Evolutionary conservation across 805 yeast genomes (phyloP), one percentile per base, ranked within the genome.

Genomic region (Komagataella pastoris): DNA sequence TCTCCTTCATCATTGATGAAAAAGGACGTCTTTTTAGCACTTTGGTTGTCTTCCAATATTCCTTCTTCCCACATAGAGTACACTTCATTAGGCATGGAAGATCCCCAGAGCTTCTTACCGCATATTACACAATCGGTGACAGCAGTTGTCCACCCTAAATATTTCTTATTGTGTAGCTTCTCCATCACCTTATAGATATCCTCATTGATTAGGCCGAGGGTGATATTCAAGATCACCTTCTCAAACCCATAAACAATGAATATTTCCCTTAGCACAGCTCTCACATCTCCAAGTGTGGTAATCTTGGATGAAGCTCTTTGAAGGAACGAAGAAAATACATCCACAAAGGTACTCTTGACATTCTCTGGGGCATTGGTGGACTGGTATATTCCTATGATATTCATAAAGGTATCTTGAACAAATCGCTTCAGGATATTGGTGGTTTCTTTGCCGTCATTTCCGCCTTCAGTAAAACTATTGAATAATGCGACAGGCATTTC

Each of bases 51-150:
- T 44, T 51, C 17, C 49, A 49, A 44, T 23, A 17, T 10, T 14
- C 24, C 50, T 24, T 71, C 69, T 58, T 79, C 84, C 90, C 90
- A 85, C 3, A 75, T 69, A 47, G 72, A 71, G 51, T 76, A 76
- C 45, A 75, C 70, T 7, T 66, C 70, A 2, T 77, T 67, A 21
- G 73, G 68, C 2, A 85, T 61, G 1, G 79, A 78, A 1, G 77
- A 63, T 0, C 97, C 96, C 81, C 89, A 83, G 40, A 89, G 67
- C 18, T 69, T 68, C 55, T 80, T 80, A 1, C 88, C 90, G 64
- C 97, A 90, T 0, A 83, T 77, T 43, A 84, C 84, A 63, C 97
- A 90, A 49, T 74, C 78, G 44, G 73, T 69, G 24, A 69, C 68
- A 24, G 66, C 67, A 1, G 72, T 57, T 0, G 81, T 70, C 88